Evolutionary conservation across 345 rosid species (phyloP).

Genomic region (Eutrema heterophyllum): DNA sequence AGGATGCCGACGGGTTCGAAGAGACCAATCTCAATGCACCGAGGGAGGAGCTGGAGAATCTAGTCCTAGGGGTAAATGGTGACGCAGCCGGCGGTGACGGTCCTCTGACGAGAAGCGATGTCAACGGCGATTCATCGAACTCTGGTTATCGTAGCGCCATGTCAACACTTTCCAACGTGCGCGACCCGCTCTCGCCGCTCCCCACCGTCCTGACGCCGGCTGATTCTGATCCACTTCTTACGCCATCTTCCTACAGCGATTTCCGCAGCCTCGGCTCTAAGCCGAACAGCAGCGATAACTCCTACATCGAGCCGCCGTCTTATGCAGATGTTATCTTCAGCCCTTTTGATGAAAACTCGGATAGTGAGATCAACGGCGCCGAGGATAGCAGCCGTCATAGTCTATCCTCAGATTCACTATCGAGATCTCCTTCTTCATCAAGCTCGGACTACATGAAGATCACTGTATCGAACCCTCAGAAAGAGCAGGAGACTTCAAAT

Average conservation of each 20-base stretch:
- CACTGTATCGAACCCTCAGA: constrained; percentile 82
- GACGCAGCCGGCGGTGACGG: constrained; percentile 10
- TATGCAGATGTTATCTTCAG: constrained; percentile 84
- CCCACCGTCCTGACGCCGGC: constrained; percentile 43
- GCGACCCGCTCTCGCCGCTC: constrained; percentile 51
- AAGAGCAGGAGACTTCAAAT: constrained; percentile 71
- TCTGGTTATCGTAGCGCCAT: constrained; percentile 57
- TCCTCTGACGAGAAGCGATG: constrained; percentile 11
- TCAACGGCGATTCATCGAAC: constrained; percentile 30
- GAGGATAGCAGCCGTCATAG: constrained; percentile 43
- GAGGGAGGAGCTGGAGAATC: constrained; percentile 70
- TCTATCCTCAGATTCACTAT: constrained; percentile 38
- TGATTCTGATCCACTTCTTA: constrained; percentile 74
- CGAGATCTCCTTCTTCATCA: constrained; percentile 57
- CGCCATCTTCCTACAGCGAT: constrained; percentile 36
- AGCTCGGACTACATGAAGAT: constrained; percentile 58
- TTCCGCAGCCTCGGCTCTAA: constrained; percentile 30
- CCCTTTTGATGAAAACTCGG: constrained; percentile 59
- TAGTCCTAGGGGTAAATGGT: constrained; percentile 45
- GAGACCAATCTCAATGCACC: constrained; percentile 51
- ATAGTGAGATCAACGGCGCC: constrained; percentile 51
- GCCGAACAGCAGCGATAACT: constrained; percentile 30
- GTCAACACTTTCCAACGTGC: constrained; percentile 51
- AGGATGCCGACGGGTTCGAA: constrained; percentile 47
- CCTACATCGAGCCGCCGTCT: constrained; percentile 89